Base-by-base conservation (phyloP, 345 rosid species). In the Raphanus sativus region DNA sequence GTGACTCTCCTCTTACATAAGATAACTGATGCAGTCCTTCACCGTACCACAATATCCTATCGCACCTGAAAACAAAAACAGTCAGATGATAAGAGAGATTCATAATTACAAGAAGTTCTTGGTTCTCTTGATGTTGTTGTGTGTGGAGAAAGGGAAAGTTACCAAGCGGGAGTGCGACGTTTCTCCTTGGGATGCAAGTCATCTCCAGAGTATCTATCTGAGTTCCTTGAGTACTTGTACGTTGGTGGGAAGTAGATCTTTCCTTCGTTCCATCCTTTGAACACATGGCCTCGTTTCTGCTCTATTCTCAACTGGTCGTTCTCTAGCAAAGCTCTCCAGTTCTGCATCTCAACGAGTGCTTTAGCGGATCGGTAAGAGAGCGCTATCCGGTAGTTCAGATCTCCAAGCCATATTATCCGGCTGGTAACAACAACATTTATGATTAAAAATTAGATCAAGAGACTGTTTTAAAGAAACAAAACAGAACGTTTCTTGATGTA, bases 141-240 rank as follows among this genome's bases (percentile, higher is more conserved):
- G n/a, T n/a, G n/a, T n/a, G n/a, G n/a, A 33, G 0, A 45, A 4
- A 40, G 4, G 21, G 11, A 38, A 55, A 67, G 1, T 85, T 85
- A 95, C 99, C 99, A 95, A 64, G 99, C 99, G 28, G 99, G 99
- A 48, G 99, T 95, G 64, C 99, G 89, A 1, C 98, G 91, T 83
- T 95, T 95, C 84, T 91, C 96, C 87, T 90, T 91, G 1, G 97
- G 97, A 74, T 91, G 96, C 87, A 87, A 79, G 76, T 93, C 97
- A 8, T 82, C 96, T 50, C 99, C 99, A 21, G 99, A 86, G 65
- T 95, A 95, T 87, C 97, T 87, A 82, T 95, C 99, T 9, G 99
- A 95, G 81, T 95, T 91, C n/a, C 91, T 91, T 3, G 97, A 91
- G 82, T 93, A 95, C 80, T 95, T 95, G 86, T 95, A 95, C 0